Evolutionary conservation across 345 rosid species (phyloP).

Genomic region (Linum usitatissimum): DNA sequence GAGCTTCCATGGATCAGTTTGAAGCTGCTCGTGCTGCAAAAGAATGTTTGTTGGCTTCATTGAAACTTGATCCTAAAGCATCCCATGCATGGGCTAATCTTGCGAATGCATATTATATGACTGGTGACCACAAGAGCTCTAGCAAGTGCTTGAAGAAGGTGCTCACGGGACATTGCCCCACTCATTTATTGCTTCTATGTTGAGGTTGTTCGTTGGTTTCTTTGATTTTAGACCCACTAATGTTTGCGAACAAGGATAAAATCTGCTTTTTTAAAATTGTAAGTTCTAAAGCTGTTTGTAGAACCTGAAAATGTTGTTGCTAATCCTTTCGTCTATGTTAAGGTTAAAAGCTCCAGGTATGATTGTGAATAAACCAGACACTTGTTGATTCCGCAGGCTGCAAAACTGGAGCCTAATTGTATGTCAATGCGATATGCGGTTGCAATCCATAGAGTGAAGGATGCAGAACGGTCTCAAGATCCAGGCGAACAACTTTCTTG

Average conservation of each 20-base stretch:
- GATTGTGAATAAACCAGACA: background rate
- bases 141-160: constrained; percentile 99
- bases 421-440: constrained; percentile 90
- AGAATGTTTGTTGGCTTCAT: constrained; percentile 69
- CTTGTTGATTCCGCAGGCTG: constrained; percentile 45
- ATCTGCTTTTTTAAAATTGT: background rate
- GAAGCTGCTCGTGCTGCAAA: constrained; percentile 62
- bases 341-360: background rate
- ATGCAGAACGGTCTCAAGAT: constrained; percentile 92
- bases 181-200: constrained; percentile 36
- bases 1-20: constrained; percentile 42
- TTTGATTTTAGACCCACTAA: constrained; percentile 9
- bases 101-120: constrained; percentile 64
- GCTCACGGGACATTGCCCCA: constrained; percentile 43
- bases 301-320: background rate
- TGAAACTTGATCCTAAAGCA: constrained; percentile 71
- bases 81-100: constrained; percentile 77
- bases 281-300: background rate
- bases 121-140: constrained; percentile 76
- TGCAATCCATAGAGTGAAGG: constrained; percentile 81
- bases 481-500: constrained; percentile 70
- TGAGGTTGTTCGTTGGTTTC: constrained; percentile 48
- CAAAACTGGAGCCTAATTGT: constrained; percentile 84
- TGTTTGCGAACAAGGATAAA: constrained; percentile 14
- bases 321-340: background rate